Conservation (phyloP, 345 rosid genomes). For the Lumnitzera racemosa region DNA sequence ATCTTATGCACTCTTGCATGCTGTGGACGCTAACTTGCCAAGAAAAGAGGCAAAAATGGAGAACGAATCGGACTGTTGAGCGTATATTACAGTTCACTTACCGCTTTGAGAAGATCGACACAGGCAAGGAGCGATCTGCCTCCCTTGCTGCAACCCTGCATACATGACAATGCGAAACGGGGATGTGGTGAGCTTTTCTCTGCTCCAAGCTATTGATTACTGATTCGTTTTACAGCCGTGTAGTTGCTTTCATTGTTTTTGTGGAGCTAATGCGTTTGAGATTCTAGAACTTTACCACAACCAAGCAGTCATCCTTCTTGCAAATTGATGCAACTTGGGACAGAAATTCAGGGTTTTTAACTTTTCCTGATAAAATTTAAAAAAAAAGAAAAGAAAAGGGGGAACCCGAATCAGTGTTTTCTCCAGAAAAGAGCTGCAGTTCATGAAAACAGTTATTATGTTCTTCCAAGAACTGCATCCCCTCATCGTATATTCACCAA, state of each 20-base stretch:
- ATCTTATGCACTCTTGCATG: neutral
- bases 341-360: slow-evolving; percentile 38
- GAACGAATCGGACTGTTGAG: neutral
- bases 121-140: slow-evolving; percentile 28
- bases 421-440: neutral
- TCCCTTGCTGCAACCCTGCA: slow-evolving; percentile 28
- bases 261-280: neutral
- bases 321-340: slow-evolving; percentile 20
- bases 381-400: neutral
- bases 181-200: neutral
- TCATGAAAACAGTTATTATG: neutral
- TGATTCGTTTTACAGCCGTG: no score
- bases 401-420: neutral
- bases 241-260: no score
- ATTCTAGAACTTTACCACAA: slow-evolving; percentile 24
- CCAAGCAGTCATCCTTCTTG: slow-evolving; percentile 34
- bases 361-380: slow-evolving; percentile 19
- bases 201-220: neutral
- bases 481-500: no score
- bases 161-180: neutral
- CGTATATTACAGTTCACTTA: slow-evolving; percentile 11
- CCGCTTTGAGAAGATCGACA: slow-evolving; percentile 32
- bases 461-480: neutral
- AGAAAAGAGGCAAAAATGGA: neutral
- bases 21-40: neutral